phyloP scores from a whole-genome alignment of 192 early-diverging fungal genomes.

The Thamnidium elegans region DNA sequence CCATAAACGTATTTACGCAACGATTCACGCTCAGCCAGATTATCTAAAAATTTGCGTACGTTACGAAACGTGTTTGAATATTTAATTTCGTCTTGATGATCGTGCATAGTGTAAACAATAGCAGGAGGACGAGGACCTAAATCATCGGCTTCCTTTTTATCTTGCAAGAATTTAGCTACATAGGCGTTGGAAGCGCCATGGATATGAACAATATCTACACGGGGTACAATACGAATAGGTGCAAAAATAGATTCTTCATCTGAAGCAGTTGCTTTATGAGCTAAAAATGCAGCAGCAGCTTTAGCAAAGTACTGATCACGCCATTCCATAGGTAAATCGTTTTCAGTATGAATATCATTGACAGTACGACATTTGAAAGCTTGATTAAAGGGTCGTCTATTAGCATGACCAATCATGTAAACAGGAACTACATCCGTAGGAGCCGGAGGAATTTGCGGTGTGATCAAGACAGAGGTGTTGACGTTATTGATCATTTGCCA shows the following conservation, averaged over 20 bases:
- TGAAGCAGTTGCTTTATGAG: constrained; percentile 39
- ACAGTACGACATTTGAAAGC: constrained; percentile 42
- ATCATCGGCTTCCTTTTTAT: constrained; percentile 16
- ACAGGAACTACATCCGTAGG: constrained; percentile 35
- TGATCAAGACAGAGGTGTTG: background rate
- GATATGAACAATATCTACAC: constrained; percentile 53
- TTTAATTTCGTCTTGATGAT: constrained; percentile 54
- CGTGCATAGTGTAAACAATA: constrained; percentile 57
- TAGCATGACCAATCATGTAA: constrained; percentile 53
- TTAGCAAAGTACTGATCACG: constrained; percentile 58
- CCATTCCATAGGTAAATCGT: constrained; percentile 50
- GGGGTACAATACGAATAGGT: constrained; percentile 10
- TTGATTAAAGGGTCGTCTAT: constrained; percentile 42
- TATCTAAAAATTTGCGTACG: constrained; percentile 48
- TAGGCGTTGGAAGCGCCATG: constrained; percentile 59
- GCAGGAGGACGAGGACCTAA: constrained; percentile 48
- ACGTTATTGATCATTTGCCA: constrained; percentile 9
- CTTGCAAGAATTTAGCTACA: constrained; percentile 43
- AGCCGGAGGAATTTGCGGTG: constrained; percentile 4
- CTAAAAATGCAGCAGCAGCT: constrained; percentile 51
- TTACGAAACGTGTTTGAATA: constrained; percentile 48
- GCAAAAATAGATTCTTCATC: constrained; percentile 53
- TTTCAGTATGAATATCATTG: constrained; percentile 45
- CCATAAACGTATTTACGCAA: constrained; percentile 44
- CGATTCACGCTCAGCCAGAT: constrained; percentile 23